phyloP scores from a whole-genome alignment of 1,284 basidiomycete genomes.

The Cryptococcus maquisensis region DNA sequence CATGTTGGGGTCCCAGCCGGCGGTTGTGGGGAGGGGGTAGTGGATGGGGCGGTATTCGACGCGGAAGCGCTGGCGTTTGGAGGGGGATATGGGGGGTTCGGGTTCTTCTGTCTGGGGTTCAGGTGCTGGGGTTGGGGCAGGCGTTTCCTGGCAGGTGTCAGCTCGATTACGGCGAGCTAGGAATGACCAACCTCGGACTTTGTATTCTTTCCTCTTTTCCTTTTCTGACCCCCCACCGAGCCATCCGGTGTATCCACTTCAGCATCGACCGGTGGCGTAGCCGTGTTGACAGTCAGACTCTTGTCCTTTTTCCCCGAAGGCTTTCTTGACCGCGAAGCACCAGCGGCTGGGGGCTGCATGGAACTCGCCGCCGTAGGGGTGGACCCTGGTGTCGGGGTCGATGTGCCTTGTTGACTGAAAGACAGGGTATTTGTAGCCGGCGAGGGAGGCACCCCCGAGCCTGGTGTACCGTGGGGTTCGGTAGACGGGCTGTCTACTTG shows the following conservation, averaged over 20 bases:
- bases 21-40: conserved; percentile 70
- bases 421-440: conserved; percentile 1
- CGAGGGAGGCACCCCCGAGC: not conserved
- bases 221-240: conserved; percentile 13
- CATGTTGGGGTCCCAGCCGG: conserved; percentile 76
- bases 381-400: conserved; percentile 1
- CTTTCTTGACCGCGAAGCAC: not conserved
- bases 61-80: conserved; percentile 61
- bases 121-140: not conserved
- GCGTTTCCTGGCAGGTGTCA: not conserved
- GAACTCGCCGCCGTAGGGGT: not conserved
- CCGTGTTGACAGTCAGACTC: conserved; percentile 1
- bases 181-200: not conserved
- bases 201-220: conserved; percentile 17
- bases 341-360: not conserved
- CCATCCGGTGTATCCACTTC: not conserved
- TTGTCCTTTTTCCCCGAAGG: not conserved
- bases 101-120: not conserved
- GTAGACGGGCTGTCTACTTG: not conserved
- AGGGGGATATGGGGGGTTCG: conserved; percentile 17
- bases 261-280: not conserved
- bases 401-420: not conserved
- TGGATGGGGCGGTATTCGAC: conserved; percentile 85
- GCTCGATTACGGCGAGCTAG: too few species aligned
- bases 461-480: too few species aligned